Conservation (phyloP, 2,329 filamentous ascomycete genomes). For the Diaporthe humulicola region DNA sequence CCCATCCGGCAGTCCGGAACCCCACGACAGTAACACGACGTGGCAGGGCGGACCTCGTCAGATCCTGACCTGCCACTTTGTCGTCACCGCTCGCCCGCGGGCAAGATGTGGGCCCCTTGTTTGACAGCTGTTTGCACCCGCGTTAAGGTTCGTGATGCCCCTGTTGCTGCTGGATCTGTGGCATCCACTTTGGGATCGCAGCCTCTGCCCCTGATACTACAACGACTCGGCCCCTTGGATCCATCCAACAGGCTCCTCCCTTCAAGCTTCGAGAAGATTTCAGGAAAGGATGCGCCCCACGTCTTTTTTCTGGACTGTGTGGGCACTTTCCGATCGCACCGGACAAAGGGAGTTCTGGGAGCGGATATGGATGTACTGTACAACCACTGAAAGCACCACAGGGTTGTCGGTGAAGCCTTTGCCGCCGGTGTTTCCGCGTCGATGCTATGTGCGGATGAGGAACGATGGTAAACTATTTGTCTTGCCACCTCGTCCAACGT, state of each 20-base stretch:
- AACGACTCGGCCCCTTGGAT: slow-evolving; percentile 28
- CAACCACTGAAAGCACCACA: slow-evolving; percentile 12
- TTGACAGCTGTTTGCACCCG: slow-evolving; percentile 40
- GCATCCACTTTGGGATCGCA: slow-evolving; percentile 32
- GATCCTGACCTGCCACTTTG: slow-evolving; percentile 36
- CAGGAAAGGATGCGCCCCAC: slow-evolving; percentile 38
- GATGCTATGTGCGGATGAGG: background rate
- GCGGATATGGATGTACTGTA: background rate
- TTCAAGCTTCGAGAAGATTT: slow-evolving; percentile 40
- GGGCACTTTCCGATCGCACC: slow-evolving; percentile 33
- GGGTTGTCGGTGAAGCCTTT: slow-evolving; percentile 14
- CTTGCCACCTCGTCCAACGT: background rate
- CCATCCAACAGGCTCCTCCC: slow-evolving; percentile 20
- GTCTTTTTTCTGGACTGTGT: slow-evolving; percentile 34
- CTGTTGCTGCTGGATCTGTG: slow-evolving; percentile 27
- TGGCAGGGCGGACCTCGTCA: slow-evolving; percentile 37
- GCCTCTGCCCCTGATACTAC: slow-evolving; percentile 30
- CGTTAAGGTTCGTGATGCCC: slow-evolving; percentile 31
- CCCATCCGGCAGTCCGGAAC: slow-evolving; percentile 28
- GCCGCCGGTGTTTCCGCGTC: slow-evolving; percentile 21
- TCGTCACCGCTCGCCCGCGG: slow-evolving; percentile 37
- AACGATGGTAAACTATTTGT: background rate
- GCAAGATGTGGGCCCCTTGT: slow-evolving; percentile 31
- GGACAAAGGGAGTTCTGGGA: slow-evolving; percentile 12
- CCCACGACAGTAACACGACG: slow-evolving; percentile 37